These are phyloP conservation scores for Stephanodiscus triporus DNA, from an alignment of 108 stramenopile genomes.

Conservation along the genomic window DNA sequence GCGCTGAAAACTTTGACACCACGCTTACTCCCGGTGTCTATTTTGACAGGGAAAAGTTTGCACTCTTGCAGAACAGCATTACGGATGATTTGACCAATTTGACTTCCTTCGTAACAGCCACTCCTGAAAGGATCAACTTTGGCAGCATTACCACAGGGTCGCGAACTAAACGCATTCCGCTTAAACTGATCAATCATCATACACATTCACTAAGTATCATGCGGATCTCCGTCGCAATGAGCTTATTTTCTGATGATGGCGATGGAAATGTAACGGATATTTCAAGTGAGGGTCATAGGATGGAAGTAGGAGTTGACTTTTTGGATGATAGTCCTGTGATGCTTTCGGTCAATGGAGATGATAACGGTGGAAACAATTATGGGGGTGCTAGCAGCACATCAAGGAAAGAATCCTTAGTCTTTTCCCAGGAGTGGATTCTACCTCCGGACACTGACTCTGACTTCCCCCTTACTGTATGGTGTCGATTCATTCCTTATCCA, in stretches of 20 bases:
- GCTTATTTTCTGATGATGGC: conserved; percentile 10
- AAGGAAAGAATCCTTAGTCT: conserved; percentile 18
- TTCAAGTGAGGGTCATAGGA: conserved; percentile 13
- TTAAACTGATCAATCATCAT: conserved; percentile 47
- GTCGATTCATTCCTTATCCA: conserved; percentile 23
- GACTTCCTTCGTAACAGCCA: conserved; percentile 32
- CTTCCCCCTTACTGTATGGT: conserved; percentile 35
- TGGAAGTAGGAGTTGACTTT: conserved; percentile 46
- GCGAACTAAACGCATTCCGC: conserved; percentile 19
- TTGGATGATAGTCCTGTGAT: conserved; percentile 21
- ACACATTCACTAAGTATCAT: conserved; percentile 44
- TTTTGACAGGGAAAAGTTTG: background rate
- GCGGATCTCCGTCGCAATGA: conserved; percentile 43
- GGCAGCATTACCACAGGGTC: conserved; percentile 52
- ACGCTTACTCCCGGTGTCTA: conserved; percentile 2
- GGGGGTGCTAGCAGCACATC: conserved; percentile 7
- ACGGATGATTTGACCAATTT: background rate
- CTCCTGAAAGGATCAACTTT: conserved; percentile 49
- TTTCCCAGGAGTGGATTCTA: conserved; percentile 21
- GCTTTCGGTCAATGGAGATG: conserved; percentile 9
- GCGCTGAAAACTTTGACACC: background rate
- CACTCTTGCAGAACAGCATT: background rate
- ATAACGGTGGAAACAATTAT: background rate
- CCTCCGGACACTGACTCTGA: conserved; percentile 7
- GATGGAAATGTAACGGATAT: conserved; percentile 5